A percentile compares a stretch with the other conserved stretches of the same genome.
Evolutionary conservation across 2,329 filamentous ascomycete genomes (phyloP).

Genomic region (Hysterium pulicare): DNA sequence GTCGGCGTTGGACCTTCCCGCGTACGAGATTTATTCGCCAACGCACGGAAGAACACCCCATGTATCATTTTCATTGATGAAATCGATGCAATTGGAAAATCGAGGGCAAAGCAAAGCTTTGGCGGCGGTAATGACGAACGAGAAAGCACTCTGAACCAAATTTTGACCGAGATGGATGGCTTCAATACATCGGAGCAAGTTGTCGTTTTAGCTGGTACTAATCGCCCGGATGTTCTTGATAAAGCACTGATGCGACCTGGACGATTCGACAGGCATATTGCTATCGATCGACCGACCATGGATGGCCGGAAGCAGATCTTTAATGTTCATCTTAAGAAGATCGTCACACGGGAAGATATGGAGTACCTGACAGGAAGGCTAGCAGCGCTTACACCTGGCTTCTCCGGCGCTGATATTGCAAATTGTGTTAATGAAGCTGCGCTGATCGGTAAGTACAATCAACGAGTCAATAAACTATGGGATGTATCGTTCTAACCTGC

Average conservation of each 20-base stretch:
- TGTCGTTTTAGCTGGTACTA: constrained; percentile 94
- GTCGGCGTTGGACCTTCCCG: constrained; percentile 96
- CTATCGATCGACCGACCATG: constrained; percentile 94
- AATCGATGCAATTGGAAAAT: constrained; percentile 95
- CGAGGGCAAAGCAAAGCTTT: constrained; percentile 76
- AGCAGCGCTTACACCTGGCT: constrained; percentile 88
- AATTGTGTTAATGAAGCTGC: constrained; percentile 98
- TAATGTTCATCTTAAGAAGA: constrained; percentile 88
- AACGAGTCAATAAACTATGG: too few species aligned
- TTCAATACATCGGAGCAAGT: constrained; percentile 98
- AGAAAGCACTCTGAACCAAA: constrained; percentile 95
- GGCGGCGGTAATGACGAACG: constrained; percentile 95
- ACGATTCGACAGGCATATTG: constrained; percentile 94
- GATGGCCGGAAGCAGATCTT: constrained; percentile 96
- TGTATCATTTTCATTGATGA: constrained; percentile 99
- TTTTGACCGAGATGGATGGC: constrained; percentile 98
- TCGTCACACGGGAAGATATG: constrained; percentile 86
- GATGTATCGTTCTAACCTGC: too few species aligned
- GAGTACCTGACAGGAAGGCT: constrained; percentile 85
- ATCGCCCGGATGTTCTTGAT: constrained; percentile 90
- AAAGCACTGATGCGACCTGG: constrained; percentile 95
- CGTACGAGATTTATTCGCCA: constrained; percentile 91
- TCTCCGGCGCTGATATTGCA: constrained; percentile 95
- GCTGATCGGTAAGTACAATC: constrained; percentile 73
- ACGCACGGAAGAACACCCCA: constrained; percentile 89